Evolutionary conservation across 1,284 basidiomycete genomes (phyloP), one percentile per base, ranked within the genome.

Genomic region (Vanrija pseudolonga): DNA sequence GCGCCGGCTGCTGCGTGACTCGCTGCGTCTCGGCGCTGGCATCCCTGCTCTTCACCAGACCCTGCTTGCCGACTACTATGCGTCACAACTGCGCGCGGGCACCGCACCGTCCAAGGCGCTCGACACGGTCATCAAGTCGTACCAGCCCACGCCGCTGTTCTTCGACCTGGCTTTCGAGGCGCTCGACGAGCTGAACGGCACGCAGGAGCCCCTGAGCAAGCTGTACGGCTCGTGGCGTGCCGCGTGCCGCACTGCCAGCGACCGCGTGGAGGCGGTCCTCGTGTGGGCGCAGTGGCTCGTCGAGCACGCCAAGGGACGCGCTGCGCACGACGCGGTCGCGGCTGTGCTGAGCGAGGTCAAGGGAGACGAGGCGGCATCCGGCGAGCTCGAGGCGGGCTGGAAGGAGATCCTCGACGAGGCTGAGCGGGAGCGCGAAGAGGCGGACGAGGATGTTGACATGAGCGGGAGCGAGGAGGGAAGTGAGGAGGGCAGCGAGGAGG

Each of bases 161-260:
- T 72, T 60, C 56, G 19, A 45, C 9, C 44, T 47, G 7, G 69
- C 65, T 0, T 70, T 68, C 48, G 53, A 50, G 1, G 50, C 41
- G 26, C 45, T 69, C 22, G 56, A 47, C 22, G 48, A 38, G 32
- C 36, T 51, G 26, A 28, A 50, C 42, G 52, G 48, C 15, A 50
- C 57, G 19, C 49, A 60, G 36, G 44, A 45, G 6, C 52, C 56
- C n/a, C 50, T 71, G 18, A 36, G 50, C 6, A 47, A 49, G 23
- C 50, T 71, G 9, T 69, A 72, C 51, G 53, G 63, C 36, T 50
- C 52, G 3, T 70, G 69, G 65, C 61, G 61, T n/a, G 43, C 46
- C 0, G 59, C 56, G 12, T 60, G 60, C 23, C 58, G 56, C 24
- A 44, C 50, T 3, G 45, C 50, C 11, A 20, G 23, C 5, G 61